These are phyloP conservation scores for Phytophthora europaea DNA, from an alignment of 352 stramenopile species.

Conservation along the genomic window DNA sequence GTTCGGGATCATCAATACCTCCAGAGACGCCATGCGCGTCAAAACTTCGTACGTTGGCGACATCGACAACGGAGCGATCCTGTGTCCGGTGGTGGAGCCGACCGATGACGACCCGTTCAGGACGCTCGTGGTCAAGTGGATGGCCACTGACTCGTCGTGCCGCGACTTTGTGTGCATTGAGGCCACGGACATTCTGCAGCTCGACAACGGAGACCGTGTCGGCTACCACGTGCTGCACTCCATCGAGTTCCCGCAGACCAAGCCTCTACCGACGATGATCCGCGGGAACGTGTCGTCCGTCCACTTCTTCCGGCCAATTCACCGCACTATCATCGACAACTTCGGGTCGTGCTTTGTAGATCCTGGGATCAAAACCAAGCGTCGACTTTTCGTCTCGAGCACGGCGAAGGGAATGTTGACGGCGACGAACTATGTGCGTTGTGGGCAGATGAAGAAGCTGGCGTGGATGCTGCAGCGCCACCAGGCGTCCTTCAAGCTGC, in stretches of 20 bases:
- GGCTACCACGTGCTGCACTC: conserved; percentile 37
- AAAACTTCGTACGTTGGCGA: conserved; percentile 23
- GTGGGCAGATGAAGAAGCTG: conserved; percentile 66
- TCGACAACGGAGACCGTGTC: conserved; percentile 31
- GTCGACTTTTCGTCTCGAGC: conserved; percentile 11
- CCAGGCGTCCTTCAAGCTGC: conserved; percentile 18
- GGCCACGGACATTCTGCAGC: conserved; percentile 26
- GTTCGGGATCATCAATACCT: conserved; percentile 34
- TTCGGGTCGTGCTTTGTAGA: conserved; percentile 28
- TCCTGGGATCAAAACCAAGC: conserved; percentile 16
- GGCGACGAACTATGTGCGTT: conserved; percentile 45
- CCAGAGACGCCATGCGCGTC: conserved; percentile 30
- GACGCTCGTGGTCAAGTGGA: conserved; percentile 29
- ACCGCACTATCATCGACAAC: conserved; percentile 36
- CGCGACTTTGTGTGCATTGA: conserved; percentile 37
- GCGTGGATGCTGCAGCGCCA: conserved; percentile 44
- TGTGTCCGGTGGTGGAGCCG: not conserved
- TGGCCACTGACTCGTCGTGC: conserved; percentile 17
- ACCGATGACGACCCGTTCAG: not conserved
- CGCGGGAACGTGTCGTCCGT: conserved; percentile 29
- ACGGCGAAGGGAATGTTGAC: conserved; percentile 22
- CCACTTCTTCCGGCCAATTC: conserved; percentile 30
- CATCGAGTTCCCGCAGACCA: conserved; percentile 36
- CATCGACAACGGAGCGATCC: conserved; percentile 3
- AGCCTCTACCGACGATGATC: conserved; percentile 16